Conservation (phyloP, 805 yeast genomes). For the Lachancea fermentati region DNA sequence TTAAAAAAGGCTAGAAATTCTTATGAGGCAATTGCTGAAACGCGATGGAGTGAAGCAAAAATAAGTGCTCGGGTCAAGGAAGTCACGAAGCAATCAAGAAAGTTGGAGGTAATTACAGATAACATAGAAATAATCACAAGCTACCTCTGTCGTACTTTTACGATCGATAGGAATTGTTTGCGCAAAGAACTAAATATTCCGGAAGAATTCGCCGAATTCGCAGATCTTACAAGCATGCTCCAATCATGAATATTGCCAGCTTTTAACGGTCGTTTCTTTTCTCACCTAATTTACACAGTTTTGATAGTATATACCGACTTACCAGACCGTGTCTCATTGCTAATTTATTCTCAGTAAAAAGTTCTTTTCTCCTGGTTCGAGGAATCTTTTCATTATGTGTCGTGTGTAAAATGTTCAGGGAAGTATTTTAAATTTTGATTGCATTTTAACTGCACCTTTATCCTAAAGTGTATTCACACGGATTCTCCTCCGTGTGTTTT, state of each 20-base stretch:
- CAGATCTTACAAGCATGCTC: slow-evolving; percentile 1
- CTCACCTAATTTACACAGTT: background rate
- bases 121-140: slow-evolving; percentile 39
- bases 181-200: slow-evolving; percentile 41
- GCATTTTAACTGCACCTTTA: too few relatives aligned
- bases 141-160: slow-evolving; percentile 32
- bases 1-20: slow-evolving; percentile 5
- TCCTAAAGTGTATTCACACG: background rate
- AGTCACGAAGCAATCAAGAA: slow-evolving; percentile 6
- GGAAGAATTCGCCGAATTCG: slow-evolving; percentile 33
- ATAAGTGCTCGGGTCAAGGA: slow-evolving; percentile 10
- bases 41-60: slow-evolving; percentile 21
- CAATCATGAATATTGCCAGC: background rate
- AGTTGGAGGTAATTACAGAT: slow-evolving; percentile 30
- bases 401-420: background rate
- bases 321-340: background rate
- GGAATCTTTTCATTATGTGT: background rate
- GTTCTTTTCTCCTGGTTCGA: background rate
- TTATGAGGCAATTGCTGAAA: slow-evolving; percentile 15
- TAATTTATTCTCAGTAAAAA: background rate
- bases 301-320: background rate
- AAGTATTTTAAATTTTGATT: background rate
- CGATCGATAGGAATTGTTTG: slow-evolving; percentile 29
- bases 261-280: background rate
- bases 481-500: slow-evolving; percentile 41